Percentiles rank a stretch among this genome's conserved stretches.
Conservation (phyloP, 257 asterid species). For the Nicotiana tomentosiformis region DNA sequence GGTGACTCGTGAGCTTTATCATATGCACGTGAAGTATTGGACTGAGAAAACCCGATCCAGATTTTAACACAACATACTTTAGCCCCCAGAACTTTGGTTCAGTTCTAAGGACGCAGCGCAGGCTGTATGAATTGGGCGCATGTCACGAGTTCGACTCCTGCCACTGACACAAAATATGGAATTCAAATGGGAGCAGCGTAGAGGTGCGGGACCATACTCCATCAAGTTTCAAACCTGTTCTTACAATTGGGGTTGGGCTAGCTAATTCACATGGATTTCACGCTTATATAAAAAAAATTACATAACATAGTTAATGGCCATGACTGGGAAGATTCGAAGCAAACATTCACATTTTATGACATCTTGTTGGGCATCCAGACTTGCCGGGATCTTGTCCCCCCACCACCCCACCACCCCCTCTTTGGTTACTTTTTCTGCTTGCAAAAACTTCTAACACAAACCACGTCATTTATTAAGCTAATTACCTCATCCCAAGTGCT, state of each 20-base stretch:
- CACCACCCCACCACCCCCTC: too few species aligned
- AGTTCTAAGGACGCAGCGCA: background rate
- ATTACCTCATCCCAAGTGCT: slow-evolving; percentile 82
- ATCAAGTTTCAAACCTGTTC: background rate
- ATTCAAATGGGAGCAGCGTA: background rate
- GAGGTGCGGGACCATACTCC: background rate
- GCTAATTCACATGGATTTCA: background rate
- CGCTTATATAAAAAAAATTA: background rate
- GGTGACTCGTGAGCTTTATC: background rate
- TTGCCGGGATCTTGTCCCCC: background rate
- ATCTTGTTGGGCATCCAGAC: background rate
- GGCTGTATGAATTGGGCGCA: background rate
- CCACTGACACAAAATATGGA: background rate
- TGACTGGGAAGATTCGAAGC: background rate
- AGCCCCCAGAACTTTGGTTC: background rate
- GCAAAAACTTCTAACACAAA: background rate
- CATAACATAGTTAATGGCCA: background rate
- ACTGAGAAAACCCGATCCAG: background rate
- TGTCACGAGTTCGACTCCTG: background rate
- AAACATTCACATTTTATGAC: background rate
- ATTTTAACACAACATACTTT: background rate
- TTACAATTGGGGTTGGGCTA: background rate
- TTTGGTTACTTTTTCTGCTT: background rate
- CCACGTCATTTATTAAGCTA: background rate
- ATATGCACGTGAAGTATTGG: background rate